A percentile compares a stretch with the other conserved stretches of the same genome.
Evolutionary conservation across 2,329 filamentous ascomycete genomes (phyloP).

Genomic region (Cladosporium colombiae): DNA sequence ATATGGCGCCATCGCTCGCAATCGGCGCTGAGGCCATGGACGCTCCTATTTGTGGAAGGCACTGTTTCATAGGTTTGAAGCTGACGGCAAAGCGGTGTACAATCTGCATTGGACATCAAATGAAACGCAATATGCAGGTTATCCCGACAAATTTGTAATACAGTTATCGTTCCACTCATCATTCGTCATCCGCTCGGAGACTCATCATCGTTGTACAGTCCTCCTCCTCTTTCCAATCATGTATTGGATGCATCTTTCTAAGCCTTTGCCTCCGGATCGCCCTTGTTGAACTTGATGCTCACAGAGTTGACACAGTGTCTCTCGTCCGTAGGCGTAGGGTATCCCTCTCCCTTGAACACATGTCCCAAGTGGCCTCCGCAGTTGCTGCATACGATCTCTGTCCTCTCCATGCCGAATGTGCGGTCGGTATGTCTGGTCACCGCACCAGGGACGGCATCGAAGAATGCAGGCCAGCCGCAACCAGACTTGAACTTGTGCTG

Average conservation of each 20-base stretch:
- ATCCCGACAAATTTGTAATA: not conserved
- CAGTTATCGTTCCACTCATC: not conserved
- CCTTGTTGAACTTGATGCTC: conserved; percentile 78
- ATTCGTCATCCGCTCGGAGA: conserved; percentile 2
- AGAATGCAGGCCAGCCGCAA: conserved; percentile 98
- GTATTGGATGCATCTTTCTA: conserved; percentile 31
- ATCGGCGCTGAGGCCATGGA: conserved; percentile 14
- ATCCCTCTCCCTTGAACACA: conserved; percentile 89
- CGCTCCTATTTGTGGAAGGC: not conserved
- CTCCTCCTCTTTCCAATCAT: not conserved
- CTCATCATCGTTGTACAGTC: conserved; percentile 2
- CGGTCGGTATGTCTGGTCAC: conserved; percentile 79
- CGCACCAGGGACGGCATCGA: conserved; percentile 88
- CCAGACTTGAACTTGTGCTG: conserved; percentile 93
- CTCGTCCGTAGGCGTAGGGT: conserved; percentile 85
- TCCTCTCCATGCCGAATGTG: conserved; percentile 78
- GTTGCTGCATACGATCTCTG: conserved; percentile 91
- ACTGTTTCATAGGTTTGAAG: not conserved
- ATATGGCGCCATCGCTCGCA: conserved; percentile 19
- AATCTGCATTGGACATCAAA: not conserved
- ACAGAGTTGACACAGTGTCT: conserved; percentile 95
- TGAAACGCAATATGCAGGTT: not conserved
- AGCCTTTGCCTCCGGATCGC: conserved; percentile 50
- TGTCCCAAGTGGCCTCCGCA: conserved; percentile 91
- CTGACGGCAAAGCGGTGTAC: not conserved